These are phyloP conservation scores for Xerocomus spinulosus DNA, from an alignment of 768 basidiomycete species.

Conservation along the genomic window DNA sequence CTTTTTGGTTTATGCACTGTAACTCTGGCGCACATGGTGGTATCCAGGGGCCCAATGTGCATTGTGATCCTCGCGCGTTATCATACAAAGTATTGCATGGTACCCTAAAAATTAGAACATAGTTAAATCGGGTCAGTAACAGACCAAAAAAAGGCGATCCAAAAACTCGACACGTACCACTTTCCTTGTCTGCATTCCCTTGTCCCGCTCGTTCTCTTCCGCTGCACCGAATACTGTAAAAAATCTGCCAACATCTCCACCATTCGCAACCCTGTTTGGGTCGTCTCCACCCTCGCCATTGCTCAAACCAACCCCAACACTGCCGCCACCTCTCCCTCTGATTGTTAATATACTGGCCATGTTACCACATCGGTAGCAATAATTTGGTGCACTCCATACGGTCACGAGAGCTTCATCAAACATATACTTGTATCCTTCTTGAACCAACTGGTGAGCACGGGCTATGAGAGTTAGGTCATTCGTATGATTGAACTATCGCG, in stretches of 20 bases:
- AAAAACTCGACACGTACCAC: constrained; percentile 46
- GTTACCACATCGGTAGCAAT: constrained; percentile 85
- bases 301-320: constrained; percentile 14
- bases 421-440: constrained; percentile 96
- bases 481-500: constrained; percentile 82
- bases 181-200: constrained; percentile 68
- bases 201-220: constrained; percentile 82
- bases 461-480: constrained; percentile 87
- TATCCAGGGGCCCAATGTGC: not conserved
- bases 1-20: too few species aligned
- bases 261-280: constrained; percentile 1
- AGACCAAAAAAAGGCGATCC: not conserved
- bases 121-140: not conserved
- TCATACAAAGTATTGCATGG: constrained; percentile 40
- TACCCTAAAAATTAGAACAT: constrained; percentile 23
- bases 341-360: constrained; percentile 88
- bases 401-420: constrained; percentile 90
- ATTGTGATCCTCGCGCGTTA: constrained; percentile 6
- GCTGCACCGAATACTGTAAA: constrained; percentile 89
- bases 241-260: constrained; percentile 35
- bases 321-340: constrained; percentile 48
- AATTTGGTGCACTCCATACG: constrained; percentile 91
- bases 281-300: constrained; percentile 1
- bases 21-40: too few species aligned
- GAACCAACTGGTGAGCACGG: constrained; percentile 93